Conservation (phyloP, 306 rosid genomes). For the peach (Prunus persica) region Prunus_persica_NCBIv2 NC_034010.1:1220501-1221000, state of each 20-base stretch:
- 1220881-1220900: slow-evolving; percentile 16
- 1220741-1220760: not conserved
- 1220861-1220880: accelerated
- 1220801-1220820: slow-evolving; percentile 14
- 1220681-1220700: slow-evolving; percentile 7
- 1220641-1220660: not conserved
- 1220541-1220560: not conserved
- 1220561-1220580: accelerated
- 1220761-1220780: not conserved
- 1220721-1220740: slow-evolving; percentile 18
- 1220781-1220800: not conserved
- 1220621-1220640: not conserved
- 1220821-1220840: not conserved
- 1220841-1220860: not conserved
- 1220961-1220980: slow-evolving; percentile 12
- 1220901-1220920: not conserved
- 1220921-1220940: not conserved
- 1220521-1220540: not conserved
- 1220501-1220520: not conserved
- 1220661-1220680: slow-evolving; percentile 13
- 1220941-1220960: not conserved
- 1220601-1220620: not conserved
- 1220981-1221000: not conserved
- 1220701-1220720: not conserved
- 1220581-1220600: slow-evolving; percentile 5